Base-by-base conservation (phyloP, 257 asterid genomes). In the Solanum corneliomulleri region DNA sequence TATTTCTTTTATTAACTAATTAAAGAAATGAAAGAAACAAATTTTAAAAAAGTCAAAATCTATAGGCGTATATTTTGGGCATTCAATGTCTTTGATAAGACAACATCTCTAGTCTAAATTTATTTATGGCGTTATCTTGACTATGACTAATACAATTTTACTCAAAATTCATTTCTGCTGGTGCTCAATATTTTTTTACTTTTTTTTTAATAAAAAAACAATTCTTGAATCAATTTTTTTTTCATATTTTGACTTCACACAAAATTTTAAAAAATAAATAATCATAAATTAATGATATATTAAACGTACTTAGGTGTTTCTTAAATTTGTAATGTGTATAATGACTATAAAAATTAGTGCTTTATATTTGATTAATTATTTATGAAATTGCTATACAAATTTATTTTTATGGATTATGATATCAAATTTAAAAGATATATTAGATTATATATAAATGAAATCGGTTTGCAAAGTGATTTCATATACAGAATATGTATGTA, bases 251-350 rank as follows among this genome's bases (percentile, higher is more conserved):
- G 0, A 62, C 29, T 23, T 23, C 7, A 62, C 3, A 20, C 5
- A 20, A 0, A 58, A 58, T 58, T 56, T 20, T 3, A 3, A 0
- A 58, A 60, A 21, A 3, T 21, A 9, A 21, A 3, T 21, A 8
- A 0, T 21, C 6, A 21, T 60, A 60, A 21, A 60, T 21, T 60
- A 60, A 60, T 21, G 11, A 60, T 21, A 21, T 2, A 6, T 60
- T 3, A 60, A 21, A 21, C 1, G 0, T 60, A 21, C 1, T 21
- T 0, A n/a, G n/a, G n/a, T n/a, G n/a, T n/a, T n/a, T n/a, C n/a
- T n/a, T n/a, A n/a, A n/a, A n/a, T n/a, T n/a, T n/a, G n/a, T n/a
- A n/a, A n/a, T n/a, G n/a, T n/a, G 49, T 44, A 44, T 44, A 12
- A 44, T 44, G 15, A 44, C 49, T 3, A 44, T 4, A 44, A 44